Percentiles rank a stretch among this genome's conserved stretches.
phyloP scores from a whole-genome alignment of 495 filamentous ascomycete species.

The Zalerion maritima region DNA sequence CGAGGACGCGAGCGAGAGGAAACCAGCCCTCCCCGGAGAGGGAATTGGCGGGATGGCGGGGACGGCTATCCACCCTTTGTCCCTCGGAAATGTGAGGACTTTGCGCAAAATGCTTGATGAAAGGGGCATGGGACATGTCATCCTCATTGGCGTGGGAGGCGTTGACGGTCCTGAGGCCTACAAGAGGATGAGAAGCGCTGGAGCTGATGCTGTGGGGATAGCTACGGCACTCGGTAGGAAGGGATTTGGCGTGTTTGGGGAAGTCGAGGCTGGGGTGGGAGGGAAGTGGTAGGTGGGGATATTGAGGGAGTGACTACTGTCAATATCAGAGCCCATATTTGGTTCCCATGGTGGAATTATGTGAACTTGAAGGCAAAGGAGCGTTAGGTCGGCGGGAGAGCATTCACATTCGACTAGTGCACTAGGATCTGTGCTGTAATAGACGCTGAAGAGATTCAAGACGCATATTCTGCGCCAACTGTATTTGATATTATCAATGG shows the following conservation, averaged over 20 bases:
- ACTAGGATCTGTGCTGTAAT: too few relatives aligned
- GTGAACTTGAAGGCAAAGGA: too few relatives aligned
- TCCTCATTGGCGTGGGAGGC: slow-evolving; percentile 53
- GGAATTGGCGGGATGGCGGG: slow-evolving; percentile 57
- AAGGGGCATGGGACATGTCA: slow-evolving; percentile 26
- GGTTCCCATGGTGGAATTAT: too few relatives aligned
- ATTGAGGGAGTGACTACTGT: too few relatives aligned
- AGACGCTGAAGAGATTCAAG: too few relatives aligned
- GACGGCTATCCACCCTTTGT: slow-evolving; percentile 51
- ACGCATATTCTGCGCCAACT: too few relatives aligned
- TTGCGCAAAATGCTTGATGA: slow-evolving; percentile 40
- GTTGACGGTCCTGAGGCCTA: slow-evolving; percentile 44
- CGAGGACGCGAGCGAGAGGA: slow-evolving; percentile 3
- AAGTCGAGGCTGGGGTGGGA: slow-evolving; percentile 25
- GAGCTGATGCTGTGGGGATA: slow-evolving; percentile 46
- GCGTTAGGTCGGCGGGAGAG: too few relatives aligned
- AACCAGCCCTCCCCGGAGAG: slow-evolving; percentile 25
- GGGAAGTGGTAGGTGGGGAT: slow-evolving; percentile 3
- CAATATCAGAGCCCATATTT: too few relatives aligned
- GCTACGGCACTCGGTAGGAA: slow-evolving; percentile 48
- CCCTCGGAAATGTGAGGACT: slow-evolving; percentile 55
- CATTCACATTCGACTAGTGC: too few relatives aligned
- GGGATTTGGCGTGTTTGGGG: slow-evolving; percentile 43
- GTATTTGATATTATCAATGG: too few relatives aligned
- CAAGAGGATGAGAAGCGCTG: slow-evolving; percentile 45